Evolutionary conservation across 805 yeast species (phyloP).

Genomic region (Scheffersomyces ergatensis): DNA sequence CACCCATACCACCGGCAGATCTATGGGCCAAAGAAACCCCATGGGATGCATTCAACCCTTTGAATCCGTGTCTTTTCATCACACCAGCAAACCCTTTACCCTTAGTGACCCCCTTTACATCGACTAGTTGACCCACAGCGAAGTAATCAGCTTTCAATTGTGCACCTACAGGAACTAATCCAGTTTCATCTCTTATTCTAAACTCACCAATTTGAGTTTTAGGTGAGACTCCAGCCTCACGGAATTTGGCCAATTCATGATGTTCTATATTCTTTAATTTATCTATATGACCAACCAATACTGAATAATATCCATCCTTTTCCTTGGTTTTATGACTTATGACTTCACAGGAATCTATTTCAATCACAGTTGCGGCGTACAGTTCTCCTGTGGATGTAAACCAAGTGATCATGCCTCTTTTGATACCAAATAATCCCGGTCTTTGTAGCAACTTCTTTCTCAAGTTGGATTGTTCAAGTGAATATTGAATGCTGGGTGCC

Average conservation of each 20-base stretch:
- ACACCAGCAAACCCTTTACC: slow-evolving; percentile 99
- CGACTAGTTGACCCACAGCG: slow-evolving; percentile 79
- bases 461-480: slow-evolving; percentile 64
- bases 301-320: slow-evolving; percentile 81
- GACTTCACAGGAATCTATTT: slow-evolving; percentile 87
- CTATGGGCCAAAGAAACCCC: slow-evolving; percentile 94
- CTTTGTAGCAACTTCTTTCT: slow-evolving; percentile 73
- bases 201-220: slow-evolving; percentile 76
- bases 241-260: slow-evolving; percentile 70
- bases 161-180: slow-evolving; percentile 74
- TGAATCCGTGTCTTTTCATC: slow-evolving; percentile 90
- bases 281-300: slow-evolving; percentile 81
- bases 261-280: slow-evolving; percentile 54
- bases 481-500: slow-evolving; percentile 57
- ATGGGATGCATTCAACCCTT: slow-evolving; percentile 88
- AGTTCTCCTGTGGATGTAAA: slow-evolving; percentile 69
- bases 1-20: slow-evolving; percentile 97
- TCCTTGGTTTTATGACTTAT: slow-evolving; percentile 64
- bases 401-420: slow-evolving; percentile 88
- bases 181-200: slow-evolving; percentile 64
- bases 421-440: slow-evolving; percentile 81
- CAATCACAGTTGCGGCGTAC: slow-evolving; percentile 82
- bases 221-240: slow-evolving; percentile 80
- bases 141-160: slow-evolving; percentile 82
- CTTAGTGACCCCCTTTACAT: slow-evolving; percentile 72